Evolutionary conservation across 1,284 basidiomycete species (phyloP), one percentile per base, ranked within the genome.

Genomic region (Gomphus bonarii): DNA sequence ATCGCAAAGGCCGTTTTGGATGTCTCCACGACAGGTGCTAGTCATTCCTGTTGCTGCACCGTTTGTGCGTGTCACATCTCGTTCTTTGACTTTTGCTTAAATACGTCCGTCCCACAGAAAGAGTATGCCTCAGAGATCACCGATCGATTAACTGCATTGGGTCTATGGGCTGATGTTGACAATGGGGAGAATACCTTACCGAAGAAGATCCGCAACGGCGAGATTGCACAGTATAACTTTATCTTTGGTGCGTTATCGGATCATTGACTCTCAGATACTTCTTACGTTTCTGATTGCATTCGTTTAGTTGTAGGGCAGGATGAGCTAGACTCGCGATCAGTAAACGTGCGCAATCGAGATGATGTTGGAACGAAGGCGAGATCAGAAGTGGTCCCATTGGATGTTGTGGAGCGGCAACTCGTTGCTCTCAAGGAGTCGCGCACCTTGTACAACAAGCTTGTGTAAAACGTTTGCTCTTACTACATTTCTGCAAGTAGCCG

Each of bases 141-240:
- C 31, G 75, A 84, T 55, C 79, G 75, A 61, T 79, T 99, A 12
- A 78, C 77, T 62, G 76, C 79, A 55, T 73, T 80, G 7, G 92
- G 91, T 2, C 74, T 99, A 58, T 97, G 81, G 66, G 87, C 89
- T 40, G 97, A 99, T 65, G 93, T 91, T 14, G 97, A 99, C 70
- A 85, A 95, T 61, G 84, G 88, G 31, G 85, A 90, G 57, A 90
- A 97, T 69, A 99, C 97, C 1, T 80, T 99, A 31, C 87, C 84
- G 62, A 99, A 99, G 81, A 99, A 98, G 80, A 92, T 99, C 66
- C 80, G 91, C 31, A 95, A 93, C 66, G 91, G 87, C 31, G 91
- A 95, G 71, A 82, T 93, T 62, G 86, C 91, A 30, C 92, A 95
- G 68, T 97, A 97, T 76, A 99, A 97, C 75, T 98, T 97, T 69